Conservation (phyloP, 1,284 basidiomycete genomes). For the Agaricales sp. region DNA sequence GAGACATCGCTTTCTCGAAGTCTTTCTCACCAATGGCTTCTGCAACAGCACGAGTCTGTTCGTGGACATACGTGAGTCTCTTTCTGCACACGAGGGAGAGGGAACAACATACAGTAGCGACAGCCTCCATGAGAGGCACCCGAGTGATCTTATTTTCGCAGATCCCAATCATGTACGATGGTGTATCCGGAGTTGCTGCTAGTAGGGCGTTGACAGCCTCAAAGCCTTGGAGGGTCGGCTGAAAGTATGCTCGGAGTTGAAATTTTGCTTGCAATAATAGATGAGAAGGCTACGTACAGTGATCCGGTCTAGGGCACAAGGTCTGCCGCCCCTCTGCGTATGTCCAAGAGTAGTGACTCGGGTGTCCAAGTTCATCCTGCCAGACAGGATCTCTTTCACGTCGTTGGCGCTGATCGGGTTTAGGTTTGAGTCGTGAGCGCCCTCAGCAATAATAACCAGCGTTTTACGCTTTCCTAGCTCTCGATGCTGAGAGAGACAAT, state of each 20-base stretch:
- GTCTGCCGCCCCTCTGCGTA: slow-evolving; percentile 90
- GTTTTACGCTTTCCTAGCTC: slow-evolving; percentile 92
- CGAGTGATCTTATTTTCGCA: slow-evolving; percentile 93
- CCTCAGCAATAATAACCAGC: slow-evolving; percentile 97
- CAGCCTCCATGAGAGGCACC: slow-evolving; percentile 88
- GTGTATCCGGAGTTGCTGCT: slow-evolving; percentile 82
- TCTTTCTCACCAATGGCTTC: slow-evolving; percentile 77
- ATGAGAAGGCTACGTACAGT: slow-evolving; percentile 47
- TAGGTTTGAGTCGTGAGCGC: slow-evolving; percentile 81
- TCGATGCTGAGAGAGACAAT: slow-evolving; percentile 60
- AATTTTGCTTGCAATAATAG: no score
- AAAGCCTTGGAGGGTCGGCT: slow-evolving; percentile 92
- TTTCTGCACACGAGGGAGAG: neutral
- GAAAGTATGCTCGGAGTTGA: slow-evolving; percentile 6
- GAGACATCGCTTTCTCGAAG: slow-evolving; percentile 80
- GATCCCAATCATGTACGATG: slow-evolving; percentile 96
- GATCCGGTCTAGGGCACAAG: slow-evolving; percentile 89
- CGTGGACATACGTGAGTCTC: no score
- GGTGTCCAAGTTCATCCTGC: slow-evolving; percentile 87
- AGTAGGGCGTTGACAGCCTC: slow-evolving; percentile 89
- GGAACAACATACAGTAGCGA: slow-evolving; percentile 52
- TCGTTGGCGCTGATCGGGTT: slow-evolving; percentile 87
- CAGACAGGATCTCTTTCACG: slow-evolving; percentile 82
- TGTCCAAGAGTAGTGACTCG: slow-evolving; percentile 98
- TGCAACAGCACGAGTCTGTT: slow-evolving; percentile 78